Percentiles rank a stretch among this genome's conserved stretches.
These are phyloP conservation scores for Penicillium odoratum DNA, from an alignment of 495 filamentous ascomycete genomes.

Conservation along the genomic window DNA sequence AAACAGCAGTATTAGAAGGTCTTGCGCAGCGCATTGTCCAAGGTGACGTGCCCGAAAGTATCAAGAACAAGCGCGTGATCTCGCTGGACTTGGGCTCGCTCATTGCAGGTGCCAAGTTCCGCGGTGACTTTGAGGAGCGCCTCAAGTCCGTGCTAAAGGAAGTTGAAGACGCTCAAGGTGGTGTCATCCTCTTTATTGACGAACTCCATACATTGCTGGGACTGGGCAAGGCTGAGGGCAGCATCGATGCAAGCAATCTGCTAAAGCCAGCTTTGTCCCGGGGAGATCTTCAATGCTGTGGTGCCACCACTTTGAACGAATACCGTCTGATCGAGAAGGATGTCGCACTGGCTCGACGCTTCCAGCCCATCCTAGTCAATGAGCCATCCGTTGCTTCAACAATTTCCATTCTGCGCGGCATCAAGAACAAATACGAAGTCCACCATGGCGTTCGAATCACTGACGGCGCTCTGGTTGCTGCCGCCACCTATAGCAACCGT, in stretches of 20 bases:
- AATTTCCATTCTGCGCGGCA: conserved; percentile 92
- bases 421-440: conserved; percentile 96
- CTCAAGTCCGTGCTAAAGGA: conserved; percentile 89
- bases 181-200: conserved; percentile 92
- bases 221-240: conserved; percentile 91
- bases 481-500: conserved; percentile 87
- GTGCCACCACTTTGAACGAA: conserved; percentile 89
- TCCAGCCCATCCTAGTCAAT: conserved; percentile 87
- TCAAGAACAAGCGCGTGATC: conserved; percentile 92
- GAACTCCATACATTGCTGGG: conserved; percentile 91
- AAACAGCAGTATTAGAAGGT: conserved; percentile 93
- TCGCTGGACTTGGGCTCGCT: conserved; percentile 84
- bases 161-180: conserved; percentile 83
- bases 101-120: conserved; percentile 93
- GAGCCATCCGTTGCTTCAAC: conserved; percentile 91
- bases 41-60: conserved; percentile 93
- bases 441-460: conserved; percentile 93
- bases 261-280: conserved; percentile 91
- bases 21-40: conserved; percentile 86
- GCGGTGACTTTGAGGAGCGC: conserved; percentile 95
- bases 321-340: conserved; percentile 95
- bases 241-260: conserved; percentile 93
- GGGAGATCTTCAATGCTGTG: conserved; percentile 92
- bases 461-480: conserved; percentile 87
- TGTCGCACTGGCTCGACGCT: conserved; percentile 85